Conservation (phyloP, 2,329 filamentous ascomycete species). For the Curvularia sp. region DNA sequence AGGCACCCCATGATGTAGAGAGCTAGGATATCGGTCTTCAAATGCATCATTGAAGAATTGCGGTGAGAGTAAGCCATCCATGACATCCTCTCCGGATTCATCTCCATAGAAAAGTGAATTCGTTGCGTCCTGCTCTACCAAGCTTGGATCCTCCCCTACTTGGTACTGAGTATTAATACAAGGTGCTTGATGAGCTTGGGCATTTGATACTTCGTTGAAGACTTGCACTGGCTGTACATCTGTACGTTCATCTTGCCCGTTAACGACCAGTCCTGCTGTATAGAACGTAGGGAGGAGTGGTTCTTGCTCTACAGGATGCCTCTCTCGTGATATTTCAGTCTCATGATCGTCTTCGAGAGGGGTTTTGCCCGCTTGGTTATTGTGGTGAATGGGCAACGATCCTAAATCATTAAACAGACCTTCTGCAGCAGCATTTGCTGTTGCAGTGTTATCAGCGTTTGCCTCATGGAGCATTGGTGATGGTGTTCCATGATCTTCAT, state of each 20-base stretch:
- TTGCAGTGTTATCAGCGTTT: too few relatives aligned
- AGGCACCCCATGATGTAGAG: not conserved
- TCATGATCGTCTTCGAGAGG: too few relatives aligned
- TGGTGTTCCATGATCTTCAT: not conserved
- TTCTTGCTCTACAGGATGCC: conserved; percentile 5
- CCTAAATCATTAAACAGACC: too few relatives aligned
- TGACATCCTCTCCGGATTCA: not conserved
- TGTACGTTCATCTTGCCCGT: conserved; percentile 2
- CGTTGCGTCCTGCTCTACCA: conserved; percentile 1
- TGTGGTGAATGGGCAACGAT: too few relatives aligned
- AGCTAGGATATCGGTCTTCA: not conserved
- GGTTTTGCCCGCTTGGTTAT: too few relatives aligned
- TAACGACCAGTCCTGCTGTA: not conserved
- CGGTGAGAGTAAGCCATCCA: not conserved
- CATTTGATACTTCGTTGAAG: not conserved
- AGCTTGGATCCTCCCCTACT: too few relatives aligned
- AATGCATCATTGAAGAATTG: conserved; percentile 7
- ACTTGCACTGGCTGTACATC: not conserved
- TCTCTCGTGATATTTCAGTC: not conserved
- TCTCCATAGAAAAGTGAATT: too few relatives aligned
- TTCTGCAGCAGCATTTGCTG: too few relatives aligned
- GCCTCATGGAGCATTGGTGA: too few relatives aligned
- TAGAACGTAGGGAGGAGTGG: not conserved
- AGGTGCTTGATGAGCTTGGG: conserved; percentile 4
- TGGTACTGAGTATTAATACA: not conserved